A percentile compares a stretch with the other conserved stretches of the same genome.
Evolutionary conservation across 352 stramenopile species (phyloP).

Genomic region (Phytophthora tubulina): DNA sequence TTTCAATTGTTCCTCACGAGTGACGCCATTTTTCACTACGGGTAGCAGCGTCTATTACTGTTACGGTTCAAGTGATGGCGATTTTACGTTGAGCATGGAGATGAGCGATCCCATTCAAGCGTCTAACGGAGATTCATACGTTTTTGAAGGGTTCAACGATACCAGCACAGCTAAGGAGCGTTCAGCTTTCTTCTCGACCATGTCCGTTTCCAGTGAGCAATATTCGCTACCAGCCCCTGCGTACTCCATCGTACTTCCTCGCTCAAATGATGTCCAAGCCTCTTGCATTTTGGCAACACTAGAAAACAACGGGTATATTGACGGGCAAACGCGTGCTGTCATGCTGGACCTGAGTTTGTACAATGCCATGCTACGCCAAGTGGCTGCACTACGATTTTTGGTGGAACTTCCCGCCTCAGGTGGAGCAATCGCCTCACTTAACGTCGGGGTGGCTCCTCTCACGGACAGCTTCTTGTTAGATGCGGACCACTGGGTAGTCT

Average conservation of each 20-base stretch:
- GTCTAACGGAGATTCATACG: slow-evolving; percentile 22
- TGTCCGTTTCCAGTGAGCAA: slow-evolving; percentile 30
- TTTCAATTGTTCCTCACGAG: slow-evolving; percentile 46
- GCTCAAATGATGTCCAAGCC: slow-evolving; percentile 25
- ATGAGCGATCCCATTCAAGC: slow-evolving; percentile 18
- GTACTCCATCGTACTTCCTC: slow-evolving; percentile 54
- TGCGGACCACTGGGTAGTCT: slow-evolving; percentile 35
- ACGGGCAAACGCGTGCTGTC: slow-evolving; percentile 48
- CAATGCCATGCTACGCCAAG: slow-evolving; percentile 58
- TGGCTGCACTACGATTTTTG: slow-evolving; percentile 53
- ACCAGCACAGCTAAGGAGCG: slow-evolving; percentile 47
- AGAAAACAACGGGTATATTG: slow-evolving; percentile 46
- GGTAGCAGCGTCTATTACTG: slow-evolving; percentile 10
- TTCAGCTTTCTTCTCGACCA: slow-evolving; percentile 50
- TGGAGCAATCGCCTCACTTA: slow-evolving; percentile 43
- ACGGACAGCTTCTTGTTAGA: slow-evolving; percentile 53
- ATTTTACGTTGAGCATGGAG: slow-evolving; percentile 24
- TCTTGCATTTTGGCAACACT: slow-evolving; percentile 38
- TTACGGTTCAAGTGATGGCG: slow-evolving; percentile 26
- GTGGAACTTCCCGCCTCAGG: slow-evolving; percentile 58
- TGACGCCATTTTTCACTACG: slow-evolving; percentile 43
- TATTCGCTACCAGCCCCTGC: slow-evolving; percentile 49
- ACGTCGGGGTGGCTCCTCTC: slow-evolving; percentile 44
- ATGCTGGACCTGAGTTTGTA: slow-evolving; percentile 62
- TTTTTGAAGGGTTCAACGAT: slow-evolving; percentile 47